Evolutionary conservation across 2,329 filamentous ascomycete genomes (phyloP), one percentile per base, ranked within the genome.

Genomic region (Fusarium abutilonis): DNA sequence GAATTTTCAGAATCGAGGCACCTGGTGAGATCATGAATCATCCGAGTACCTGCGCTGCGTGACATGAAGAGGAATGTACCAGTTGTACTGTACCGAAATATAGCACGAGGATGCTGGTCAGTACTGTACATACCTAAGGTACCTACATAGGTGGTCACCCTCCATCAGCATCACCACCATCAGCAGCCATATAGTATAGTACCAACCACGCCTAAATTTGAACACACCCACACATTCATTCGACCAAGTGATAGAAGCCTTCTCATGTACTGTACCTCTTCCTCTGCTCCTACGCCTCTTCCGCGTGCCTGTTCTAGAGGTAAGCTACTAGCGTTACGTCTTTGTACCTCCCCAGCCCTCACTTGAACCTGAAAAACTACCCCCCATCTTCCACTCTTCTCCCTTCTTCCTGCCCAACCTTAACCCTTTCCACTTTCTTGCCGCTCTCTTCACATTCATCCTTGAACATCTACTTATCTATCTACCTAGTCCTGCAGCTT

Each of bases 151-250:
- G 23, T 26, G 23, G 23, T 43, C 48, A 55, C 57, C 52, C 62
- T 48, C 58, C 52, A 36, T 55, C 35, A 35, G 19, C 35, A 45
- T 35, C 32, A 43, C 23, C 55, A 40, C 34, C 44, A 29, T 5
- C 28, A 29, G 9, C 28, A 29, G 28, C 28, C 11, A 10, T 29
- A 42, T 48, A 21, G 39, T 29, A 59, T 14, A 43, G 50, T 38
- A 49, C 62, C 29, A 56, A 52, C 42, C 53, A 58, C 43, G 40
- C 46, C 41, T 43, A 26, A 36, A 55, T 23, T 56, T 48, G 49
- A 26, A 56, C 56, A 66, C 63, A 66, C 63, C 58, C 63, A 60
- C 47, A 41, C 48, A 40, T 42, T 35, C 53, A 54, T 46, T 50
- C 23, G 21, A 31, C 52, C 59, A 65, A 59, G 52, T 63, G 56